These are phyloP conservation scores for Trichocladium antarcticum DNA, from an alignment of 495 filamentous ascomycete species.

Conservation along the genomic window DNA sequence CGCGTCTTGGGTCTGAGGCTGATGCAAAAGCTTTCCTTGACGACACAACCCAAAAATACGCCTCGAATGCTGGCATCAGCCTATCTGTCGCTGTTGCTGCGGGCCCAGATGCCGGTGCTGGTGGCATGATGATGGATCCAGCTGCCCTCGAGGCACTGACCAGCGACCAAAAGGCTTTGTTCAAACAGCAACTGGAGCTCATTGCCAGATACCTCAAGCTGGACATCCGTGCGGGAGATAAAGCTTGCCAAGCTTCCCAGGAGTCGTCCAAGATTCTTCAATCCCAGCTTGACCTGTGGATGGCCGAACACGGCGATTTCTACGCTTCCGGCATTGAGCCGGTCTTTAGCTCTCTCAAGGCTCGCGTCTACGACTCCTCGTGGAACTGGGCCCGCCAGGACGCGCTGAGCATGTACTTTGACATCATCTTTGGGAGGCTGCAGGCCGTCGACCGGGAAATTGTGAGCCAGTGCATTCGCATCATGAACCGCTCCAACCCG, in stretches of 20 bases:
- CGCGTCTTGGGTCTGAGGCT: conserved; percentile 75
- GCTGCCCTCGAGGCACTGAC: conserved; percentile 93
- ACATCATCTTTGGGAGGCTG: conserved; percentile 94
- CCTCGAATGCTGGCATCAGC: conserved; percentile 69
- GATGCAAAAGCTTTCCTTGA: conserved; percentile 91
- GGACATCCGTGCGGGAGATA: conserved; percentile 90
- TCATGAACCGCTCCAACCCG: conserved; percentile 98
- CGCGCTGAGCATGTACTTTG: conserved; percentile 96
- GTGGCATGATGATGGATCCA: conserved; percentile 98
- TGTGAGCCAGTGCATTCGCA: conserved; percentile 92
- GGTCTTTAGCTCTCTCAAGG: conserved; percentile 83
- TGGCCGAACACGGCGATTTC: conserved; percentile 86
- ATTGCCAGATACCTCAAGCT: conserved; percentile 94
- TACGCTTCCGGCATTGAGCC: conserved; percentile 93
- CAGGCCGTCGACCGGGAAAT: conserved; percentile 93
- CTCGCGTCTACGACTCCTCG: conserved; percentile 91
- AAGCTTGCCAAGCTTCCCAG: conserved; percentile 72
- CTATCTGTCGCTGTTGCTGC: conserved; percentile 62
- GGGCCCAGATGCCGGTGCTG: conserved; percentile 61
- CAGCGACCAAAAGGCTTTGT: conserved; percentile 85
- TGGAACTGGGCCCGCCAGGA: conserved; percentile 99
- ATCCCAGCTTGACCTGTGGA: conserved; percentile 90
- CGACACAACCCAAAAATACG: conserved; percentile 80
- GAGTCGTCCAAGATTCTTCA: conserved; percentile 78
- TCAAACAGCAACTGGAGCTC: conserved; percentile 94